Evolutionary conservation across 2,329 filamentous ascomycete genomes (phyloP), one percentile per base, ranked within the genome.

Genomic region (Xylaria sp.): DNA sequence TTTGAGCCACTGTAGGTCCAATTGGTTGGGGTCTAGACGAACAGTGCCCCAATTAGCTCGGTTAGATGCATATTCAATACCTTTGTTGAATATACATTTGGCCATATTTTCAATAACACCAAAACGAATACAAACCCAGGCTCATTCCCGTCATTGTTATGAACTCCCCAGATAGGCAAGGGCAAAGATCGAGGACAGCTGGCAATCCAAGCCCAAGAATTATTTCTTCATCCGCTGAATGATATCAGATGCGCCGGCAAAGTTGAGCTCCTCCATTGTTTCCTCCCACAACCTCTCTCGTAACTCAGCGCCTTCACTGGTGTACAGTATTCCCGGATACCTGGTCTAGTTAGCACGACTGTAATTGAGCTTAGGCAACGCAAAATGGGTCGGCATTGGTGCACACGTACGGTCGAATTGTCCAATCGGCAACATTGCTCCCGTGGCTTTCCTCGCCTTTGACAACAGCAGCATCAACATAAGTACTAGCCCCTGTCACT

Each of bases 261-360:
- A 72, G 35, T 68, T 68, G 6, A 73, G 54, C 58, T 72, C 70
- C 55, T 70, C 68, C 60, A 73, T 59, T 6, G 70, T 72, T 51
- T 73, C 71, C 52, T 72, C 67, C 71, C 71, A 73, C 41, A 72
- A 47, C 47, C 65, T 63, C 15, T 71, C 67, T 57, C 48, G 60
- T 8, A 68, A 38, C 21, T 60, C 54, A 1, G 56, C 52, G 1
- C 70, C 70, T 33, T 65, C 65, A 27, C 67, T 47, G 5, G 68
- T 71, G 21, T 72, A 73, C 19, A 68, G 13, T 0, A 70, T 43
- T 27, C 51, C 27, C 4, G 68, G 70, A 56, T 65, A 72, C 4
- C 71, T 73, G 33, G 17, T 27, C 4, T 7, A 29, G 47, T 65
- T 46, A 70, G 62, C 25, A 29, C 11, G 5, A 31, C 15, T 49